These are phyloP conservation scores for Apiospora aurea DNA, from an alignment of 2,329 filamentous ascomycete species.

Conservation along the genomic window DNA sequence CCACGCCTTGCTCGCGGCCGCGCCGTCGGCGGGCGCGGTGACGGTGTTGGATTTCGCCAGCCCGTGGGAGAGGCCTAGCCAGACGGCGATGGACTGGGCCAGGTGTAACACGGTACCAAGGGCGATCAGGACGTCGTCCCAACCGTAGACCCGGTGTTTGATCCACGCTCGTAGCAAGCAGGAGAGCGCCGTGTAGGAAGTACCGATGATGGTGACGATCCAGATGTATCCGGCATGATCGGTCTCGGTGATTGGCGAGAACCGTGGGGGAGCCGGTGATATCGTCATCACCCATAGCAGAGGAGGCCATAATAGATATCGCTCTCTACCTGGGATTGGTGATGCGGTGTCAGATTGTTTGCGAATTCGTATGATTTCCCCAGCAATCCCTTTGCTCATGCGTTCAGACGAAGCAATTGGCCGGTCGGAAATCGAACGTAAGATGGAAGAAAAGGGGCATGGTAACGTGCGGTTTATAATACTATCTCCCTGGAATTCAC, in stretches of 20 bases:
- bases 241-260: slow-evolving; percentile 29
- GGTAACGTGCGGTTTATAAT: neutral
- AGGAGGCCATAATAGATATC: neutral
- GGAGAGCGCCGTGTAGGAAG: slow-evolving; percentile 29
- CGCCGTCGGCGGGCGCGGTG: neutral
- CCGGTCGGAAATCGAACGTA: neutral
- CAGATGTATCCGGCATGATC: slow-evolving; percentile 33
- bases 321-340: neutral
- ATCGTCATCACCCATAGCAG: neutral
- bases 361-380: neutral
- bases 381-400: neutral
- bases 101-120: slow-evolving; percentile 28
- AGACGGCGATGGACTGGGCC: slow-evolving; percentile 28
- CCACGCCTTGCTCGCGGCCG: neutral
- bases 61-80: slow-evolving; percentile 27
- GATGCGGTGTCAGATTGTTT: neutral
- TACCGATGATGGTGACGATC: slow-evolving; percentile 31
- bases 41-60: slow-evolving; percentile 31
- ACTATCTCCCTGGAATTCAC: neutral
- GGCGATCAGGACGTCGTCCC: slow-evolving; percentile 30
- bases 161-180: slow-evolving; percentile 27
- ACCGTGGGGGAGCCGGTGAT: slow-evolving; percentile 25
- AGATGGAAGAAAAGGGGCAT: neutral
- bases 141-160: slow-evolving; percentile 31
- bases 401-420: neutral